These are phyloP conservation scores for Roridomyces roridus DNA, from an alignment of 768 basidiomycete genomes.

Conservation along the genomic window DNA sequence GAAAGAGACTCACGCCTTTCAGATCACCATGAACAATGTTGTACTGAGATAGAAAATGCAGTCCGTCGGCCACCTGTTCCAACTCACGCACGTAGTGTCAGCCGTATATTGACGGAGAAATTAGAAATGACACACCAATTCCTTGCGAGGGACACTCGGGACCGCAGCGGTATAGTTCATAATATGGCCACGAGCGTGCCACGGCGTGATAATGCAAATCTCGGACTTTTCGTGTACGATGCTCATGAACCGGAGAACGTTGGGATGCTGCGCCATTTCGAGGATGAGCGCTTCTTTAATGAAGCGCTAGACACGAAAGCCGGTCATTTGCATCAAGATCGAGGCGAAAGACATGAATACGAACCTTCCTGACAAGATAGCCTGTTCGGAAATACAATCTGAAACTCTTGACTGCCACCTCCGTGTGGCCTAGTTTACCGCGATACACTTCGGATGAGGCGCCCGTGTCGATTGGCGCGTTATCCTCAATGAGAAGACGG, in stretches of 20 bases:
- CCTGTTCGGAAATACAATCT: conserved; percentile 10
- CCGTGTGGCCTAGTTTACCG: conserved; percentile 7
- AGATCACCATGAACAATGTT: conserved; percentile 47
- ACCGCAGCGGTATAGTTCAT: conserved; percentile 12
- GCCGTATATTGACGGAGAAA: background rate
- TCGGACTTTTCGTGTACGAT: conserved; percentile 20
- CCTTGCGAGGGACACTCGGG: background rate
- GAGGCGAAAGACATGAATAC: no score
- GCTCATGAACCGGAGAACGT: conserved; percentile 28
- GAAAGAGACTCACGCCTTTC: conserved; percentile 34
- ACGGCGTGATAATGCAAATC: conserved; percentile 32
- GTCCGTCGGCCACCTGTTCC: conserved; percentile 34
- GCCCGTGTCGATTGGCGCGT: conserved; percentile 7
- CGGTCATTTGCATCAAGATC: no score
- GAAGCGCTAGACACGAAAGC: conserved; percentile 21
- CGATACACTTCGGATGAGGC: conserved; percentile 25
- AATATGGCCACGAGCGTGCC: conserved; percentile 36
- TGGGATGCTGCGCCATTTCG: conserved; percentile 25
- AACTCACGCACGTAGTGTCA: no score
- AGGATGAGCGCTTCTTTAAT: conserved; percentile 28
- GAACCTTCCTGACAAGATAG: background rate
- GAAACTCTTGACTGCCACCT: conserved; percentile 28
- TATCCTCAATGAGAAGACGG: background rate
- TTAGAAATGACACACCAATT: background rate
- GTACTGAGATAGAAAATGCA: conserved; percentile 32